Evolutionary conservation across 73 alveolate species (phyloP), one percentile per base, ranked within the genome.

Genomic region (Blepharisma japonicum): DNA sequence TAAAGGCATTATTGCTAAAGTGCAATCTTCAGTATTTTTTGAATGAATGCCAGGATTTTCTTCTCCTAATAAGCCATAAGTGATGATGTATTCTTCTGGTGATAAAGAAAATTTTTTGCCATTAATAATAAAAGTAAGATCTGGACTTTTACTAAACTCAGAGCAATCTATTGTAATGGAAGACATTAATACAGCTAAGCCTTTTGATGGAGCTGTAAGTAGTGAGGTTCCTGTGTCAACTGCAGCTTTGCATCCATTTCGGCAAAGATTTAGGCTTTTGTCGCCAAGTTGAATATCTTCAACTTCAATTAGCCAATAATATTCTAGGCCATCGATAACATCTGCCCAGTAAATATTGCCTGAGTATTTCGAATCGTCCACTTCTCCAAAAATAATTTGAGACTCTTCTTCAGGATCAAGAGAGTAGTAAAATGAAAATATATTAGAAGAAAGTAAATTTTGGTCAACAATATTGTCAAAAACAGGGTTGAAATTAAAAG

Each of bases 211-310:
- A 21, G 91, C 94, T 45, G 96, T 83, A 55, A 91, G 55, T 18
- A 91, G 83, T 0, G 96, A 80, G 27, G 98, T 90, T 11, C 98
- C 98, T 55, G 96, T 77, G 77, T 91, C 98, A 6, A 91, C 84
- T 49, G 89, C 91, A 11, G 76, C 89, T 61, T 77, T 81, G 70
- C 95, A 91, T 48, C 77, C 82, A 6, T 70, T 38, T 14, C 72
- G 27, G 72, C 94, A 87, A 66, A 83, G 7, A 53, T 81, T 53
- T 51, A 91, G 46, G 46, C 85, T 79, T 68, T 81, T 55, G 6
- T 82, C 92, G 32, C 86, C 91, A 14, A 90, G 72, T 72, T 74
- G 68, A 27, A 90, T 86, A 83, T 87, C 87, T 25, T 91, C 87
- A 32, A 89, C 77, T 49, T 76, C 72, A 21, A 91, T 87, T 45